These are phyloP conservation scores for Magnaporthales sp. DNA, from an alignment of 2,329 filamentous ascomycete species.

Conservation along the genomic window DNA sequence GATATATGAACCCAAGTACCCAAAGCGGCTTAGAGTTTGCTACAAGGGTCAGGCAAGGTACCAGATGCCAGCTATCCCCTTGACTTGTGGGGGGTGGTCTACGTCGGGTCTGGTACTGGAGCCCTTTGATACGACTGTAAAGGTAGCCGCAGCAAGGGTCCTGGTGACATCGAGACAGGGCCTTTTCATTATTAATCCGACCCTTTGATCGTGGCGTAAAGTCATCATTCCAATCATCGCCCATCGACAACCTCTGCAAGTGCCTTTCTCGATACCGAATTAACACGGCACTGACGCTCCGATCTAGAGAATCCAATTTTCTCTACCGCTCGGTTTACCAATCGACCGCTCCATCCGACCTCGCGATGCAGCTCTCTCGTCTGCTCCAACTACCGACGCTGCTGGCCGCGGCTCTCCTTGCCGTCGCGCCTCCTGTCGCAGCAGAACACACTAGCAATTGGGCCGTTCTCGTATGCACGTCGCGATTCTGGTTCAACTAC, in stretches of 20 bases:
- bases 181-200: background rate
- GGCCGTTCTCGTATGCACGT: conserved; percentile 97
- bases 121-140: too few relatives aligned
- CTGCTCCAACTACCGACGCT: conserved; percentile 37
- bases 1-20: too few relatives aligned
- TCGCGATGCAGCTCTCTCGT: conserved; percentile 41
- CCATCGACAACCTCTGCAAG: background rate
- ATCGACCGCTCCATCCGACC: background rate
- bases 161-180: background rate
- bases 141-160: background rate
- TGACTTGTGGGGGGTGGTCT: background rate
- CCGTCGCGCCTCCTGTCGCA: conserved; percentile 31
- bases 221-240: background rate
- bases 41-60: background rate
- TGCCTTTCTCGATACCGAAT: background rate
- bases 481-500: conserved; percentile 99
- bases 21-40: too few relatives aligned
- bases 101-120: background rate
- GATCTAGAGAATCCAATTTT: background rate
- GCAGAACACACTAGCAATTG: conserved; percentile 95
- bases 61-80: background rate
- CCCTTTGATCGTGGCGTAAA: background rate
- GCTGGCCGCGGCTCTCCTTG: conserved; percentile 37
- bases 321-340: too few relatives aligned
- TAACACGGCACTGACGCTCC: background rate